Conservation (phyloP, 2,329 filamentous ascomycete genomes). For the Gremmenia infestans region DNA sequence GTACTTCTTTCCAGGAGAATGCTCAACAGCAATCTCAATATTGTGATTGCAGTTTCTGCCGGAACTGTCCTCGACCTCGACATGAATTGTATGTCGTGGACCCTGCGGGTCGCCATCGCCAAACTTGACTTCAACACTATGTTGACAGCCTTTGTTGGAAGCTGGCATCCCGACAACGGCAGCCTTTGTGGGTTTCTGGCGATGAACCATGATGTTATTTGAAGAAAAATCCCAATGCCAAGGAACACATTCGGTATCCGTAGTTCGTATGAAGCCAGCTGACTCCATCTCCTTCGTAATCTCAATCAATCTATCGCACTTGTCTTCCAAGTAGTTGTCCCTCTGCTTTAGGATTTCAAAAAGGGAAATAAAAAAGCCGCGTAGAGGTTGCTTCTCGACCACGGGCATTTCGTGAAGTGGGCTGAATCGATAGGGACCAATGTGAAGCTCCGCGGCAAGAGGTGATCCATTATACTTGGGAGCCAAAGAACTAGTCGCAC, state of each 20-base stretch:
- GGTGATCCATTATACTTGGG: neutral
- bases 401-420: neutral
- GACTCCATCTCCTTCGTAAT: neutral
- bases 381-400: neutral
- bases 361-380: neutral
- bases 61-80: neutral
- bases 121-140: neutral
- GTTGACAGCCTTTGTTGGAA: neutral
- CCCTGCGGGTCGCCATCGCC: neutral
- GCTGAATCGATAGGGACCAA: neutral
- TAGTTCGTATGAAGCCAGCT: neutral
- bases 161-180: neutral
- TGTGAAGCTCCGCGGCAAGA: neutral
- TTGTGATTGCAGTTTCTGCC: neutral
- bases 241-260: neutral
- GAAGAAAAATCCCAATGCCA: slow-evolving; percentile 5
- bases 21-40: neutral
- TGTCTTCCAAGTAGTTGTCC: neutral
- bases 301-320: neutral
- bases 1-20: neutral
- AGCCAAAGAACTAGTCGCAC: neutral
- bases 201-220: neutral
- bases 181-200: neutral
- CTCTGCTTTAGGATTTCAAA: neutral
- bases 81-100: neutral